Base-by-base conservation (phyloP, 768 basidiomycete genomes). In the Boletus reticulatus region DNA sequence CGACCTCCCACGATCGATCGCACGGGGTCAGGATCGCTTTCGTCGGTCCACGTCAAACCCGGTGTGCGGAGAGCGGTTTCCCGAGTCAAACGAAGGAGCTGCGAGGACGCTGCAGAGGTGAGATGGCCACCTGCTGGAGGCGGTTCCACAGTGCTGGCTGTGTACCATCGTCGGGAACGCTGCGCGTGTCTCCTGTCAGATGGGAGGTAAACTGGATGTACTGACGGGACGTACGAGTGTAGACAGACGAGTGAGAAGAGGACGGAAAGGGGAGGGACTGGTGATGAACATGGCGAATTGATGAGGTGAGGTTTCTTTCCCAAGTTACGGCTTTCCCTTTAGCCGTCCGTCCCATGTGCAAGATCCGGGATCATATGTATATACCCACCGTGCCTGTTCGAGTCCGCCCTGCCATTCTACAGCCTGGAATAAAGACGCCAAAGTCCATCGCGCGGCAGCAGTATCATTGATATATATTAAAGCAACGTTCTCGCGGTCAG, bases 101-200 rank as follows among this genome's bases (percentile, higher is more conserved):
- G 72, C 0, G 90, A 92, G 7, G 81, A 84, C 7, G 89, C 83
- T 47, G 91, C 76, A n/a, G 83, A 80, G 3, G 87, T 83, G 51
- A 87, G 70, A 70, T 91, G 87, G 16, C 92, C 92, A 31, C 86
- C 84, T n/a, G 92, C 82, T 53, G 88, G 82, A n/a, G 87, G 88
- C 19, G 88, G 80, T 57, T 87, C 83, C 12, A 72, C 73, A 5
- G 75, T 63, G 27, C 8, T 62, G 42, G 84, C 79, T 4, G 85
- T 83, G 65, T 82, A 80, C 69, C 73, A 76, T 56, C 84, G 80
- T 58, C 52, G 47, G 38, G 52, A 50, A 39, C 22, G 53, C n/a
- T 52, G 49, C 13, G 52, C 38, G 54, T 50, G 53, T 42, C 14
- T 4, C 22, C 32, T 22, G 46, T 50, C 27, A 59, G 50, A 55